Percentiles rank a stretch among this genome's conserved stretches.
These are phyloP conservation scores for Trifolium dubium DNA, from an alignment of 306 rosid species.

Conservation along the genomic window DNA sequence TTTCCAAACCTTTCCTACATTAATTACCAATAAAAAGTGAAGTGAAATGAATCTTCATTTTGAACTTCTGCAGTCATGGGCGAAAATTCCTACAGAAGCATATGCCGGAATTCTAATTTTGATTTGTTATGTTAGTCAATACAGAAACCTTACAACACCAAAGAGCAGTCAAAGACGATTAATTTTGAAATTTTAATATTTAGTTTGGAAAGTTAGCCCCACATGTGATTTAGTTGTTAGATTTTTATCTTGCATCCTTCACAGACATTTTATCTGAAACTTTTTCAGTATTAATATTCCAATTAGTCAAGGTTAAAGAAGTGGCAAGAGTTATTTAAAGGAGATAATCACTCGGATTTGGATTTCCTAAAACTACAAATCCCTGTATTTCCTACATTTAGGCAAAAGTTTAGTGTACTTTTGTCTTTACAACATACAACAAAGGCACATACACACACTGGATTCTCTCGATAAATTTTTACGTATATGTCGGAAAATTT, in stretches of 20 bases:
- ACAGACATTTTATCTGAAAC: not conserved
- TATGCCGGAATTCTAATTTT: constrained; percentile 2
- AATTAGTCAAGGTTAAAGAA: not conserved
- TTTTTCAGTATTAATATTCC: constrained; percentile 1
- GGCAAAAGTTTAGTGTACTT: not conserved
- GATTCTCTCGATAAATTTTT: not conserved
- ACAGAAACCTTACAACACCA: constrained; percentile 19
- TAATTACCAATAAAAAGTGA: constrained; percentile 7
- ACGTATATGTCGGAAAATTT: not conserved
- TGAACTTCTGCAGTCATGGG: not conserved
- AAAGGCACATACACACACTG: not conserved
- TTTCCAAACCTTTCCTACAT: not conserved
- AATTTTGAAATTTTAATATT: constrained; percentile 13
- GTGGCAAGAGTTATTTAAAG: constrained; percentile 2
- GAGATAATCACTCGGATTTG: constrained; percentile 7
- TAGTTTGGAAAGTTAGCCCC: constrained; percentile 12
- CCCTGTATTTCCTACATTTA: not conserved
- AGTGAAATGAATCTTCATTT: constrained; percentile 12
- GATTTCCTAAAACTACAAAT: not conserved
- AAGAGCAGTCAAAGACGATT: constrained; percentile 14
- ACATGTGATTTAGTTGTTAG: not conserved
- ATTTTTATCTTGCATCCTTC: constrained; percentile 17
- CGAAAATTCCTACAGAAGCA: constrained; percentile 3
- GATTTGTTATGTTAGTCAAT: constrained; percentile 1
- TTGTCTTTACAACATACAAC: not conserved